Base-by-base conservation (phyloP, 164 flowering plant genomes). In the Houttuynia cordata region DNA sequence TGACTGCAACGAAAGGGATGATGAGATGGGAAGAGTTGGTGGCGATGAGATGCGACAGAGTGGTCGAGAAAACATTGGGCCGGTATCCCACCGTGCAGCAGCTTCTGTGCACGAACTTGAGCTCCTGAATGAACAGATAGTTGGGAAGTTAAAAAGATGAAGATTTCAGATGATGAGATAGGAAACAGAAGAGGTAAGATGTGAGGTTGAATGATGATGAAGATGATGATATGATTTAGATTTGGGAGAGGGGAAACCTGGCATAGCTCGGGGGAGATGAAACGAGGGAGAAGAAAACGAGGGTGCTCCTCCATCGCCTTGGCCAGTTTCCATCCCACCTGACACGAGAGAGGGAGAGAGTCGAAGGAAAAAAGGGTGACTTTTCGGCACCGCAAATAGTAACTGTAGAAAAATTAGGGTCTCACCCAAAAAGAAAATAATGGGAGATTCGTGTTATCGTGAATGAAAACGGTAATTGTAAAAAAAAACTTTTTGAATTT, bases 31-130 rank as follows among this genome's bases (percentile, higher is more conserved):
- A 59, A 41, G 68, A 91, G 53, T 83, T 78, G 18, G 99, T 94
- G 62, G 99, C 95, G 53, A 88, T 79, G 52, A 94, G 96, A 71
- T 94, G 99, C 59, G 91, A 84, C 60, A 94, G 93, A 64, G 95
- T 91, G 53, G 95, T 88, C 53, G 99, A 91, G 70, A 93, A 83
- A 15, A 88, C 99, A 62, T 76, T 80, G 17, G 87, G 86, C 56
- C 96, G 82, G 79, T 93, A 93, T 0, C 99, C 97, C 0, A 87
- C 79, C 0, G 93, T 79, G 67, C 91, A 61, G 76, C 87, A 75
- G 72, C 99, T 85, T 79, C 83, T 91, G 81, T 91, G 97, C 42
- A 93, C 83, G 77, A 93, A 90, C 58, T 86, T 85, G 53, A 93
- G 69, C 65, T 91, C 99, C 95, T 85, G 71, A 17, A 4, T 22